A percentile compares a stretch with the other conserved stretches of the same genome.
Conservation (phyloP, 1,139 yeast species). For the Protomyces gravidus region DNA sequence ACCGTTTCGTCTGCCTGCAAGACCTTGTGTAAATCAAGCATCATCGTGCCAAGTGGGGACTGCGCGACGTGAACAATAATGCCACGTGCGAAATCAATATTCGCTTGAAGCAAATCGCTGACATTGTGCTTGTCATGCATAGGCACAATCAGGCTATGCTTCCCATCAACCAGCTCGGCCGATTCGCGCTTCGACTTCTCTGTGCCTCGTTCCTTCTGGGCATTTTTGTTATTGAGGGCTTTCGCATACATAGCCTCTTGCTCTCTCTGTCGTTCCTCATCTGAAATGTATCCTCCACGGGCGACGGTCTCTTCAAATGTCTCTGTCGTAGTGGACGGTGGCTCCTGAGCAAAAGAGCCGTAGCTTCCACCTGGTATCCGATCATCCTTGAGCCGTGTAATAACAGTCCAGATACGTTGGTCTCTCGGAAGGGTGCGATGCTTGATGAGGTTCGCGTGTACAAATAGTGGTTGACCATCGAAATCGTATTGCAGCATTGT, state of each 20-base stretch:
- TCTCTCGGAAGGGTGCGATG: constrained; percentile 16
- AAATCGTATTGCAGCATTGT: constrained; percentile 24
- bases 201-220: neutral
- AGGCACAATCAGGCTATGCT: neutral
- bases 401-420: neutral
- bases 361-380: neutral
- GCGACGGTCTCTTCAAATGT: neutral
- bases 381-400: neutral
- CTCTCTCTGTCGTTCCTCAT: neutral
- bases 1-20: neutral
- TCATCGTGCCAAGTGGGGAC: neutral
- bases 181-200: neutral
- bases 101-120: neutral
- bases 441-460: constrained; percentile 23
- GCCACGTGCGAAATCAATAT: neutral
- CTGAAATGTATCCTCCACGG: neutral
- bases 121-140: too few relatives aligned
- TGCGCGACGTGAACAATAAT: neutral
- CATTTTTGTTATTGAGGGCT: neutral
- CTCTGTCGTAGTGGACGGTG: neutral
- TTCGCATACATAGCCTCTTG: neutral
- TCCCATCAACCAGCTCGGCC: neutral
- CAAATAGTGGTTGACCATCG: constrained; percentile 21
- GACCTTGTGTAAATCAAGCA: neutral
- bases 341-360: neutral